Conservation (phyloP, 2,329 filamentous ascomycete genomes). For the Bertia moriformis region DNA sequence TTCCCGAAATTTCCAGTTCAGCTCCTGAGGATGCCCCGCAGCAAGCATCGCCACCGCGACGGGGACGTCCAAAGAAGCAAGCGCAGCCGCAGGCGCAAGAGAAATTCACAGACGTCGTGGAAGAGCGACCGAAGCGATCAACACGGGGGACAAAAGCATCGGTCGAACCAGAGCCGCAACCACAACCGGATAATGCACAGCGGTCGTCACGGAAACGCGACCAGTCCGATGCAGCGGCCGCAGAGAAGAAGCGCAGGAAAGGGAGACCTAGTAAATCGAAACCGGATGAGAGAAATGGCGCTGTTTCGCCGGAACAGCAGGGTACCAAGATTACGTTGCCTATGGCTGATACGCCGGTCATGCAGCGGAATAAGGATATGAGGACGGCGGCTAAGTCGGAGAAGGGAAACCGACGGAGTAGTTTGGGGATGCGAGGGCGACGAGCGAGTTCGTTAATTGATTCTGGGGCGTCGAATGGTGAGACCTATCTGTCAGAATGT, state of each 20-base stretch:
- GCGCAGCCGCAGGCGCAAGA: background rate
- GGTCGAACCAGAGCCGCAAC: background rate
- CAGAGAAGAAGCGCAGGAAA: conserved; percentile 16
- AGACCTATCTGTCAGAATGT: background rate
- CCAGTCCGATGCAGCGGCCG: background rate
- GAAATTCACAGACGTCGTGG: background rate
- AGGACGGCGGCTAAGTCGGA: conserved; percentile 31
- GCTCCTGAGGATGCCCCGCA: background rate
- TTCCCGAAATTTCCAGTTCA: background rate
- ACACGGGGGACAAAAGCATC: background rate
- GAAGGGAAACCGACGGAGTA: conserved; percentile 37
- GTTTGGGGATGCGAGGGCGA: conserved; percentile 44
- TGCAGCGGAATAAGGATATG: conserved; percentile 52
- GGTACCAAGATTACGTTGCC: conserved; percentile 33
- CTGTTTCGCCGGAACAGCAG: conserved; percentile 13
- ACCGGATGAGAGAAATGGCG: conserved; percentile 11
- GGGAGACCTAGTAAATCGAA: conserved; percentile 15
- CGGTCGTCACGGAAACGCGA: background rate
- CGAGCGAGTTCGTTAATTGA: conserved; percentile 53
- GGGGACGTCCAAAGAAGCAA: background rate
- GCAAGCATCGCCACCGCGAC: background rate
- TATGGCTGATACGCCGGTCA: conserved; percentile 50
- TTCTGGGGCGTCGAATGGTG: conserved; percentile 42
- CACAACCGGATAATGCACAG: background rate
- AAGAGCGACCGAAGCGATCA: background rate